A percentile compares a stretch with the other conserved stretches of the same genome.
phyloP scores from a whole-genome alignment of 179 eudicot genomes.

The Actinidia polygama region DNA sequence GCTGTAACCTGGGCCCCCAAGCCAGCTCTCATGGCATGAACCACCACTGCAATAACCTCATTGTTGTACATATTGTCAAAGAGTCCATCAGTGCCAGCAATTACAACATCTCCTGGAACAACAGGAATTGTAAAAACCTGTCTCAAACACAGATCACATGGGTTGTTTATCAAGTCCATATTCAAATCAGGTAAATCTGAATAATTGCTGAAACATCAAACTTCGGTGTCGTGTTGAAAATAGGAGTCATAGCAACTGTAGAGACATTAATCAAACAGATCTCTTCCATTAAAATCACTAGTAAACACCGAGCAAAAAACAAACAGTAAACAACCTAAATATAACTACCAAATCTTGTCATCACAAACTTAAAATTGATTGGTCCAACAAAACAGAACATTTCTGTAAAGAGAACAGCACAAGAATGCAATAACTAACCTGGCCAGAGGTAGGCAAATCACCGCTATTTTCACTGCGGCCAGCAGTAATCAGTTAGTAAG shows the following conservation, averaged over 20 bases:
- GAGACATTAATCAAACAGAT: neutral
- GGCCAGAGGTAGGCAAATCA: conserved; percentile 82
- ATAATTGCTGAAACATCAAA: neutral
- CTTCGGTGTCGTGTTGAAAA: neutral
- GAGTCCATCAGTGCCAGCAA: conserved; percentile 96
- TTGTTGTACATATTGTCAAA: conserved; percentile 91
- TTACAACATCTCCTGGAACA: conserved; percentile 84
- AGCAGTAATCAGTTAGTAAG: too few species aligned
- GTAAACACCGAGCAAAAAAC: too few species aligned
- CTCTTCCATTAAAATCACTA: neutral
- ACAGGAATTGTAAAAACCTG: conserved; percentile 88
- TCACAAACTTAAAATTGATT: neutral
- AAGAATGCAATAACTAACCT: conserved; percentile 47
- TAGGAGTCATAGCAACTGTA: neutral
- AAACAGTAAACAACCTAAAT: too few species aligned
- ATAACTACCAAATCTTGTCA: neutral
- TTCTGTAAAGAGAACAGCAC: neutral
- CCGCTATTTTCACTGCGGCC: conserved; percentile 69
- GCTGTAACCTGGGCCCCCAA: conserved; percentile 77
- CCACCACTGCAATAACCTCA: conserved; percentile 78
- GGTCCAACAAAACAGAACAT: neutral
- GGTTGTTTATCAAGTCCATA: neutral
- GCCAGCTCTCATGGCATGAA: conserved; percentile 74
- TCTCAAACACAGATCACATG: neutral
- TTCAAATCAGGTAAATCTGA: neutral